Conservation (phyloP, 176 grass and related monocot species). For the Chrysopogon serrulatus region DNA sequence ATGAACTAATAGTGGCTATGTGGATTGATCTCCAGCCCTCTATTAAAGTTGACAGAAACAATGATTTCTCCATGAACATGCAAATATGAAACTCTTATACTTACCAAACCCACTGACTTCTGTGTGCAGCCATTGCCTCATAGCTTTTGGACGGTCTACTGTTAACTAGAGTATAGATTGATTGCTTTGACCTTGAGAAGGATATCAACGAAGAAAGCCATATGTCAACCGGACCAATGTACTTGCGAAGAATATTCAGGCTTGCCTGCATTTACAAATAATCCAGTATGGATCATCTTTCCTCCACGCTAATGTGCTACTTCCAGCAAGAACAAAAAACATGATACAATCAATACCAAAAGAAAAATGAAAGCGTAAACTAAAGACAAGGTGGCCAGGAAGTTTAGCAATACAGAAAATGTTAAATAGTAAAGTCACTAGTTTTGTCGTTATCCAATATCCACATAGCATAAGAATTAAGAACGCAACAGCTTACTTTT, state of each 20-base stretch:
- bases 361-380: neutral
- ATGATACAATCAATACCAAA: neutral
- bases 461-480: neutral
- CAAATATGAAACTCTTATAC: neutral
- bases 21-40: neutral
- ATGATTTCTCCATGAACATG: neutral
- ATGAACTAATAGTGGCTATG: neutral
- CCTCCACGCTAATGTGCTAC: neutral
- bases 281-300: neutral
- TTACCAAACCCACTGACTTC: slow-evolving; percentile 83
- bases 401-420: neutral
- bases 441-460: neutral
- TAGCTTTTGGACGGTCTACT: slow-evolving; percentile 44
- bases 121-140: slow-evolving; percentile 62
- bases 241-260: slow-evolving; percentile 61
- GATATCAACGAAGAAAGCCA: slow-evolving; percentile 42
- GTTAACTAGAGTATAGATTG: slow-evolving; percentile 45
- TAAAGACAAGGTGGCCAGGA: neutral
- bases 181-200: slow-evolving; percentile 24
- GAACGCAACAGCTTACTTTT: neutral
- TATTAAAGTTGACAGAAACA: neutral
- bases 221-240: slow-evolving; percentile 60
- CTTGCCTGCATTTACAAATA: slow-evolving; percentile 46
- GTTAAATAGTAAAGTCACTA: neutral
- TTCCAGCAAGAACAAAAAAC: neutral